These are phyloP conservation scores for Blastocystis sp. DNA, from an alignment of 352 stramenopile genomes.

Conservation along the genomic window DNA sequence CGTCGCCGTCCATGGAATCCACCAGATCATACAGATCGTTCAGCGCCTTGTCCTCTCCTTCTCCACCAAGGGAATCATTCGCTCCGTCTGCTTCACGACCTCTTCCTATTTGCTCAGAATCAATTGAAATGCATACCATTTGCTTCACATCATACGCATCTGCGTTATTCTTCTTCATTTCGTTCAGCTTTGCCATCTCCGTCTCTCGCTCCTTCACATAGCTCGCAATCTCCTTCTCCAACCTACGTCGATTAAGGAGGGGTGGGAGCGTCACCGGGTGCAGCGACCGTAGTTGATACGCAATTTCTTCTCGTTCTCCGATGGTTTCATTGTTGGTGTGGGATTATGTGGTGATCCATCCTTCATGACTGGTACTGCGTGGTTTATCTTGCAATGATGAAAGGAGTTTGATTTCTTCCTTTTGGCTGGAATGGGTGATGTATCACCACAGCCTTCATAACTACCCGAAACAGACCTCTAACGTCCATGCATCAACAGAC, in stretches of 20 bases:
- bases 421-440: not conserved
- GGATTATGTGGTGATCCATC: not conserved
- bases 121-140: not conserved
- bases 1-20: not conserved
- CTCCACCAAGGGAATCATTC: constrained; percentile 22
- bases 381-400: not conserved
- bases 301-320: constrained; percentile 21
- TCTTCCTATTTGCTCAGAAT: constrained; percentile 2
- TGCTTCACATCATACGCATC: constrained; percentile 63
- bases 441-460: not conserved
- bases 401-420: not conserved
- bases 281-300: constrained; percentile 6
- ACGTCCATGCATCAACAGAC: no score
- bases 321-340: not conserved
- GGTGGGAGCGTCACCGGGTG: not conserved
- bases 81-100: not conserved
- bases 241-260: not conserved
- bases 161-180: constrained; percentile 11
- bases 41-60: not conserved
- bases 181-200: not conserved
- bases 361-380: no score
- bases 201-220: not conserved
- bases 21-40: constrained; percentile 34
- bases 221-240: constrained; percentile 16
- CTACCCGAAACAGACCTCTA: no score